Evolutionary conservation across 2,329 filamentous ascomycete species (phyloP).

Genomic region (Diaporthe capsici): DNA sequence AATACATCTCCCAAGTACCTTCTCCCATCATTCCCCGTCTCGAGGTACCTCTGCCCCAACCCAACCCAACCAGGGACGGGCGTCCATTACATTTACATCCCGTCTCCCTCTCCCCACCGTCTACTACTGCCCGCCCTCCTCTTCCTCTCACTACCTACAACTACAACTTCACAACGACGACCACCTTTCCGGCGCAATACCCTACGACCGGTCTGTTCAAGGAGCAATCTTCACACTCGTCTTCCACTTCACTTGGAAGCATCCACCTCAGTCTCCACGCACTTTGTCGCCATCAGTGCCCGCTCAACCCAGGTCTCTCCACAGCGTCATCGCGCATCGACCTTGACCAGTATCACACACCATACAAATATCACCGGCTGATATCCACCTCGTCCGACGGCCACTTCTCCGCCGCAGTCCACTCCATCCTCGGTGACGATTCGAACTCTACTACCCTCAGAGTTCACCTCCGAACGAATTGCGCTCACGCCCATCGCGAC

Average conservation of each 20-base stretch:
- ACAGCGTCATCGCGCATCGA: conserved; percentile 24
- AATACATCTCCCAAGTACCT: conserved; percentile 40
- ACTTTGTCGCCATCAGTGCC: conserved; percentile 9
- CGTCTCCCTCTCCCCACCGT: conserved; percentile 41
- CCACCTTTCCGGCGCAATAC: background rate
- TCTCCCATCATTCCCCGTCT: conserved; percentile 39
- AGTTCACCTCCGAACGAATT: conserved; percentile 30
- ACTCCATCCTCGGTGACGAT: conserved; percentile 36
- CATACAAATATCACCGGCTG: conserved; percentile 9
- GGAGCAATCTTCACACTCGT: conserved; percentile 2
- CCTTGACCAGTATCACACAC: conserved; percentile 3
- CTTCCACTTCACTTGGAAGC: conserved; percentile 8
- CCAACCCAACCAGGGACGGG: conserved; percentile 36
- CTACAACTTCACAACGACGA: conserved; percentile 32
- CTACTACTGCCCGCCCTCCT: conserved; percentile 36
- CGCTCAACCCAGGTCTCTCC: conserved; percentile 10
- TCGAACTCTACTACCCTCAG: conserved; percentile 4
- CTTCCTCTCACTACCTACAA: conserved; percentile 38
- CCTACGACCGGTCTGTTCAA: conserved; percentile 15
- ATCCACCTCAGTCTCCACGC: conserved; percentile 5
- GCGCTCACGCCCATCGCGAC: conserved; percentile 41
- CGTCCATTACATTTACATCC: conserved; percentile 48
- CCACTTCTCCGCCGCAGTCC: background rate
- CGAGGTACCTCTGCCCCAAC: conserved; percentile 38
- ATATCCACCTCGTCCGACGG: conserved; percentile 9